Evolutionary conservation across 768 basidiomycete species (phyloP), one percentile per base, ranked within the genome.

Genomic region (Mrakia frigida): DNA sequence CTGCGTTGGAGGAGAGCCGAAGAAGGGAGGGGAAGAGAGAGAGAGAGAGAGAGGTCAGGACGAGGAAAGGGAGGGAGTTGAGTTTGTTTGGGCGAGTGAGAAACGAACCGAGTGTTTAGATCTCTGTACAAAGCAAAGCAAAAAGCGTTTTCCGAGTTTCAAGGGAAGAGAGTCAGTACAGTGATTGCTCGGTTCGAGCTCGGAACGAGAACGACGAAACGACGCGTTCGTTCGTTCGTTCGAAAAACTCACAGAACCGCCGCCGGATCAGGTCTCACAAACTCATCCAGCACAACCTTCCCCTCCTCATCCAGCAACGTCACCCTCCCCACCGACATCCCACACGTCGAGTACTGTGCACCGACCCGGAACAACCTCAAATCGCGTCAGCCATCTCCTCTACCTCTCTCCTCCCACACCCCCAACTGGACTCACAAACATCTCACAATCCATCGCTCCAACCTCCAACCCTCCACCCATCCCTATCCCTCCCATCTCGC

Each of bases 391-490:
- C n/a, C 25, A 25, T 2, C 39, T 11, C 21, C 18, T 28, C 35
- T 41, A 2, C 31, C 18, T 56, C 18, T 50, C 39, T 0, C 28
- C 39, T 25, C 25, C 16, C 61, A 11, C 33, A 74, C 46, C 43
- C 35, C 14, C 71, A 41, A 6, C 39, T 18, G 18, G 2, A 75
- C 79, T 82, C 78, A 84, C 83, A 39, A 98, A 87, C 92, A 98
- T 94, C 84, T 99, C 97, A 81, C 97, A 98, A 82, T 99, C 97
- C 70, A 98, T 85, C 0, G 93, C 93, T 7, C 90, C 92, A 6
- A 98, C 88, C 75, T 94, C 92, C 63, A 93, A 75, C 21, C 73
- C 78, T 35, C 59, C 52, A 9, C 60, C 67, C n/a, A 59, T 78
- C 41, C 73, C 76, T 39, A 70, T 73, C 60, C 59, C 68, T 50